Evolutionary conservation across 2,329 filamentous ascomycete species (phyloP).

Genomic region (Sarocladiaceae sp.): DNA sequence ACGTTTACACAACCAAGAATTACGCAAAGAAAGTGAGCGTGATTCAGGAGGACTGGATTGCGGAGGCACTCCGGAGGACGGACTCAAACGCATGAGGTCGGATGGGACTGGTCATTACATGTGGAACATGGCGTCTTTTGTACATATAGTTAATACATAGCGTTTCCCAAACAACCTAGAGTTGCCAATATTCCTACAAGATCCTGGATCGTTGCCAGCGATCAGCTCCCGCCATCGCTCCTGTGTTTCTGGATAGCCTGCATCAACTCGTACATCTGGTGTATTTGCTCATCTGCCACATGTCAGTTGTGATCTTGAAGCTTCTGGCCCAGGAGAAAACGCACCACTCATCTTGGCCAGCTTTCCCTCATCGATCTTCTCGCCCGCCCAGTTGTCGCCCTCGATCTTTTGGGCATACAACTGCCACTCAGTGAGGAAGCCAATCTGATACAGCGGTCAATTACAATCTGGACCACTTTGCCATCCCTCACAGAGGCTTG

Average conservation of each 20-base stretch:
- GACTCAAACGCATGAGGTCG: conserved; percentile 7
- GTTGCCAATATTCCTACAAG: too few relatives aligned
- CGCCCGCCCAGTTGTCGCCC: conserved; percentile 76
- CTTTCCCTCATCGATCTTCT: conserved; percentile 76
- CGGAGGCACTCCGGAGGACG: conserved; percentile 36
- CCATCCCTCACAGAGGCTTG: too few relatives aligned
- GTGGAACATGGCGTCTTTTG: too few relatives aligned
- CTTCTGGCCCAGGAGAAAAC: conserved; percentile 23
- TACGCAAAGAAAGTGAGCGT: conserved; percentile 61
- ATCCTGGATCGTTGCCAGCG: too few relatives aligned
- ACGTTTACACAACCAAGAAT: conserved; percentile 60
- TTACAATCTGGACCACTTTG: background rate
- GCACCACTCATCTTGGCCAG: conserved; percentile 90
- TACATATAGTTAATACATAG: background rate
- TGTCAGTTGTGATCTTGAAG: background rate
- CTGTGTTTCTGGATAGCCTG: conserved; percentile 56
- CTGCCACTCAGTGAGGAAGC: conserved; percentile 96
- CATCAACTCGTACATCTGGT: conserved; percentile 93
- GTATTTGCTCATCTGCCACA: conserved; percentile 75
- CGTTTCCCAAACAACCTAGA: too few relatives aligned
- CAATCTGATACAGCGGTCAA: conserved; percentile 55
- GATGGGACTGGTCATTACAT: too few relatives aligned
- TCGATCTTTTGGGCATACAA: conserved; percentile 89
- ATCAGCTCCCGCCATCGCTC: background rate
- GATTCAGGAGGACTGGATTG: conserved; percentile 54